Conservation (phyloP, 2,329 filamentous ascomycete genomes). For the Zalaria sp. region DNA sequence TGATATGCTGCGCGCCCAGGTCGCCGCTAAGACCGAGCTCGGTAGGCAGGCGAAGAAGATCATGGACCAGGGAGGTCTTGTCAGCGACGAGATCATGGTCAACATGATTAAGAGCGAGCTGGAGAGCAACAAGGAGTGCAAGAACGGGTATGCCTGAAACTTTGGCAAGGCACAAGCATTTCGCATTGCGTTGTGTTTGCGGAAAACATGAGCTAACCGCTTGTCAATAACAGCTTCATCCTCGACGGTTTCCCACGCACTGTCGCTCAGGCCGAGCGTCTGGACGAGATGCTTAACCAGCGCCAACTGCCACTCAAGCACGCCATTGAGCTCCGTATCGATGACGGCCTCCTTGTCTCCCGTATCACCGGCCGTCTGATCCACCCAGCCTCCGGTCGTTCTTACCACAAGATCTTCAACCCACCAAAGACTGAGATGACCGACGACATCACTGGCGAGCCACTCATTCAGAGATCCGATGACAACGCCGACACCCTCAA, state of each 20-base stretch:
- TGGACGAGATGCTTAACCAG: slow-evolving; percentile 76
- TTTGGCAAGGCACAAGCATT: background rate
- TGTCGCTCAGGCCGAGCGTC: slow-evolving; percentile 83
- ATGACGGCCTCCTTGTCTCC: slow-evolving; percentile 82
- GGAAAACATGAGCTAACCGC: background rate
- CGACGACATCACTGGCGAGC: slow-evolving; percentile 93
- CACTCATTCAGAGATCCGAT: slow-evolving; percentile 87
- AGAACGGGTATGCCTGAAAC: slow-evolving; percentile 61
- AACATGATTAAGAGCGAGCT: slow-evolving; percentile 99
- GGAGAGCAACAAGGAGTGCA: slow-evolving; percentile 86
- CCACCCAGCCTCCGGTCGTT: slow-evolving; percentile 89
- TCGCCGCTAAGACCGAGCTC: slow-evolving; percentile 90
- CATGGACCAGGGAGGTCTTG: slow-evolving; percentile 95
- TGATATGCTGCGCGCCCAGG: slow-evolving; percentile 97
- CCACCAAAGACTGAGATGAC: slow-evolving; percentile 88
- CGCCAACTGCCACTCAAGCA: slow-evolving; percentile 81
- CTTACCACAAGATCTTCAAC: slow-evolving; percentile 98
- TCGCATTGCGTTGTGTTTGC: background rate
- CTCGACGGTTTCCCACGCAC: slow-evolving; percentile 97
- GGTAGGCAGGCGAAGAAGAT: slow-evolving; percentile 99
- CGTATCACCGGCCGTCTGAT: slow-evolving; percentile 93
- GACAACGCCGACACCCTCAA: slow-evolving; percentile 93
- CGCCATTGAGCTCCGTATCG: slow-evolving; percentile 91
- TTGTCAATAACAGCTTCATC: slow-evolving; percentile 58
- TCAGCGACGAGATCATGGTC: slow-evolving; percentile 98